Percentiles rank a stretch among this genome's conserved stretches.
phyloP scores from a whole-genome alignment of 768 basidiomycete genomes.

The Serendipita vermifera region DNA sequence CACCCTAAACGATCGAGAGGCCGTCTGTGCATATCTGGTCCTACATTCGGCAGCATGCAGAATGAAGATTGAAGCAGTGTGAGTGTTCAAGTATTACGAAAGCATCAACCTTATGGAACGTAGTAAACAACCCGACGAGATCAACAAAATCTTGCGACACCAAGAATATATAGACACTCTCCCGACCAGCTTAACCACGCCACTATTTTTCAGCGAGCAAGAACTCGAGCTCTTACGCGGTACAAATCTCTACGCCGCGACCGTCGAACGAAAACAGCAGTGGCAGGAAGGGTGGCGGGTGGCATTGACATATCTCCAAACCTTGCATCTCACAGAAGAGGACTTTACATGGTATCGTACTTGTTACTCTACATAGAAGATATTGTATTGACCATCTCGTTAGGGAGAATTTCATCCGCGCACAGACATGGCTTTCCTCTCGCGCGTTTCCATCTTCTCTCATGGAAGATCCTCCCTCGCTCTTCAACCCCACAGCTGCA shows the following conservation, averaged over 20 bases:
- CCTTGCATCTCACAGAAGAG: slow-evolving; percentile 26
- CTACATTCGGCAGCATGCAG: slow-evolving; percentile 43
- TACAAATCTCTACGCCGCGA: slow-evolving; percentile 70
- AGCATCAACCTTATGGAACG: slow-evolving; percentile 8
- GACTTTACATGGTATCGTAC: slow-evolving; percentile 53
- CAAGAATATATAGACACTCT: slow-evolving; percentile 53
- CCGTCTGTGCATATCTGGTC: slow-evolving; percentile 52
- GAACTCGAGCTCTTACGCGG: slow-evolving; percentile 62
- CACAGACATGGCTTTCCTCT: slow-evolving; percentile 70
- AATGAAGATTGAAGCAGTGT: slow-evolving; percentile 22
- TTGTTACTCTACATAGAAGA: background rate
- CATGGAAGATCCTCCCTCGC: slow-evolving; percentile 43
- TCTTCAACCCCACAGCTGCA: slow-evolving; percentile 40
- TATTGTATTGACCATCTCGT: slow-evolving; percentile 10
- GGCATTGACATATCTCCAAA: slow-evolving; percentile 35
- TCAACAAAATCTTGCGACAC: slow-evolving; percentile 21
- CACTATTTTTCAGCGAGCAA: slow-evolving; percentile 50
- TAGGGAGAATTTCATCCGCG: slow-evolving; percentile 61
- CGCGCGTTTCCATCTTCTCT: slow-evolving; percentile 83
- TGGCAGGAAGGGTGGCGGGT: slow-evolving; percentile 60
- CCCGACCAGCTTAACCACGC: slow-evolving; percentile 51
- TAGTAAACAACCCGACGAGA: background rate
- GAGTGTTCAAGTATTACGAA: slow-evolving; percentile 12
- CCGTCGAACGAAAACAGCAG: slow-evolving; percentile 45
- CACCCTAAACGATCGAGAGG: slow-evolving; percentile 38